Evolutionary conservation across 768 basidiomycete genomes (phyloP).

Genomic region (Termitomyces sp.): DNA sequence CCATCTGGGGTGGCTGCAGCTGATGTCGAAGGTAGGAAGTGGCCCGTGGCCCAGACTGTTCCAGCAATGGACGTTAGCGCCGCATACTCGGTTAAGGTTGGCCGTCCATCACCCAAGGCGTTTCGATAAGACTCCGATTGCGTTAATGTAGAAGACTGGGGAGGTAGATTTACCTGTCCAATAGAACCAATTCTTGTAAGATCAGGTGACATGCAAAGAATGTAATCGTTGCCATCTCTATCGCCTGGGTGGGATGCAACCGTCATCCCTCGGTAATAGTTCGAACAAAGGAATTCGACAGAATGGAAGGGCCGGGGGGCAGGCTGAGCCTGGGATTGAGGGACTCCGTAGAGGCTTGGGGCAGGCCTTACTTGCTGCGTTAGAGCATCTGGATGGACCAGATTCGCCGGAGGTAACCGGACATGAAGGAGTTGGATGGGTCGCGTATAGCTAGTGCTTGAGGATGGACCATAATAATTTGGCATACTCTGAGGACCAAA

Average conservation of each 20-base stretch:
- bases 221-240: constrained; percentile 68
- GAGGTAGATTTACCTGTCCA: constrained; percentile 58
- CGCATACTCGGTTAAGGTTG: constrained; percentile 76
- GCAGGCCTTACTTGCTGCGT: constrained; percentile 48
- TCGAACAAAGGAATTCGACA: constrained; percentile 57
- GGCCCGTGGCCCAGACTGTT: constrained; percentile 80
- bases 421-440: constrained; percentile 74
- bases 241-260: constrained; percentile 76
- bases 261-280: constrained; percentile 65
- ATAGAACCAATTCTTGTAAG: constrained; percentile 68
- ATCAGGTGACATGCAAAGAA: constrained; percentile 76
- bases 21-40: constrained; percentile 37
- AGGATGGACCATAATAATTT: constrained; percentile 44
- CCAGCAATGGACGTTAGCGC: constrained; percentile 78
- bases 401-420: constrained; percentile 71
- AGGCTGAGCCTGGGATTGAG: constrained; percentile 44
- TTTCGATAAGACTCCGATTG: constrained; percentile 35
- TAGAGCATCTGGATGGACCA: constrained; percentile 77
- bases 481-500: constrained; percentile 60
- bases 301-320: constrained; percentile 58
- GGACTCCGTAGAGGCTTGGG: constrained; percentile 45
- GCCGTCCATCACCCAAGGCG: constrained; percentile 38
- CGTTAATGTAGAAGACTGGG: constrained; percentile 29
- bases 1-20: constrained; percentile 33
- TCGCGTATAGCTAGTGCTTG: constrained; percentile 28